Conservation (phyloP, 345 rosid genomes). For the Xanthoceras sorbifolium region DNA sequence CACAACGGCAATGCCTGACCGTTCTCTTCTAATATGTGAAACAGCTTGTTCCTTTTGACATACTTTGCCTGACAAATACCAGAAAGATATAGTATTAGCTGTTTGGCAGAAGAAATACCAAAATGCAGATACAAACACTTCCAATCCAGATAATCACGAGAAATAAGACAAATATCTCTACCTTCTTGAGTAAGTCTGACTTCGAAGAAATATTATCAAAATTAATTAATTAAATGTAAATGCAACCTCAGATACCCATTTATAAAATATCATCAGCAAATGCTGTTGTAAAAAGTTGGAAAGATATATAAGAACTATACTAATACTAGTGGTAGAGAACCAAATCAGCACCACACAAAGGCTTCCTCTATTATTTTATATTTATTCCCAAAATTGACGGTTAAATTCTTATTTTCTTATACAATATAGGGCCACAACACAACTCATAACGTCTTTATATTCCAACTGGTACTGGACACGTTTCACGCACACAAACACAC, state of each 20-base stretch:
- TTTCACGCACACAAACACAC: not conserved
- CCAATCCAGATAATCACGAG: not conserved
- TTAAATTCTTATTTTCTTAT: not conserved
- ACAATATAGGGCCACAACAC: not conserved
- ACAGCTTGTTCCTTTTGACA: constrained; percentile 32
- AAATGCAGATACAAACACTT: not conserved
- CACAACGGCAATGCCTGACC: constrained; percentile 25
- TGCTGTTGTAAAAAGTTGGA: not conserved
- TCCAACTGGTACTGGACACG: not conserved
- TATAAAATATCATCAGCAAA: not conserved
- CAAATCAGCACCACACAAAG: constrained; percentile 2
- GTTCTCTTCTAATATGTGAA: constrained; percentile 29
- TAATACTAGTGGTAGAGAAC: not conserved
- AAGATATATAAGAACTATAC: not conserved
- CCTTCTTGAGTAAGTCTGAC: not conserved
- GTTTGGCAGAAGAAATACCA: not conserved
- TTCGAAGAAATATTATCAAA: not conserved
- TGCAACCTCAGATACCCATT: not conserved
- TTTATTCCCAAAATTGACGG: not conserved
- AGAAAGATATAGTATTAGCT: constrained; percentile 7
- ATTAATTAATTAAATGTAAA: constrained; percentile 1
- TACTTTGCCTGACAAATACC: constrained; percentile 44
- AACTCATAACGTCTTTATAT: not conserved
- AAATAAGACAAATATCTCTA: not conserved
- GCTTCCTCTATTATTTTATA: not conserved